Percentiles rank a stretch among this genome's conserved stretches.
phyloP scores from a whole-genome alignment of 495 filamentous ascomycete species.

The Barbatosphaeria neglecta region DNA sequence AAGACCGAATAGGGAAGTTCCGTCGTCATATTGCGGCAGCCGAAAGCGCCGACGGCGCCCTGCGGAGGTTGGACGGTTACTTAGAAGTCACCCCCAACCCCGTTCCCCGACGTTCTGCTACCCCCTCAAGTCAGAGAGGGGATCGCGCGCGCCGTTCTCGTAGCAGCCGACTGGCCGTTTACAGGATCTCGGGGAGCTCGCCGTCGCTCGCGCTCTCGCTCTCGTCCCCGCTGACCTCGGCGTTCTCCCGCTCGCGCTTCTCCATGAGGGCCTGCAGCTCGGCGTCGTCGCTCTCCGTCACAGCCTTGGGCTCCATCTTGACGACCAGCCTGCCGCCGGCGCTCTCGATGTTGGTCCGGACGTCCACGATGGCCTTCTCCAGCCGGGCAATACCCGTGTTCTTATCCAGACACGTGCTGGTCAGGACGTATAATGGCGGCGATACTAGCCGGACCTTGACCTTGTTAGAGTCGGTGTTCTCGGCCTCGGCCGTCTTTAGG shows the following conservation, averaged over 20 bases:
- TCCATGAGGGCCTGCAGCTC: conserved; percentile 97
- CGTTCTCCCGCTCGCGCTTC: conserved; percentile 96
- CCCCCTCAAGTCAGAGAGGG: too few species aligned
- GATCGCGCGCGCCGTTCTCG: too few species aligned
- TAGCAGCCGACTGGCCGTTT: conserved; percentile 1
- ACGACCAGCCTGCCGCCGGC: conserved; percentile 69
- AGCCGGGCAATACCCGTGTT: conserved; percentile 66
- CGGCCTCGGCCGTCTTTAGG: conserved; percentile 73
- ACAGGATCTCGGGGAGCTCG: conserved; percentile 40
- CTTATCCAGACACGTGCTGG: conserved; percentile 92
- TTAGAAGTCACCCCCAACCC: too few species aligned
- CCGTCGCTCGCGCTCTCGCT: conserved; percentile 88
- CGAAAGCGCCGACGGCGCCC: background rate
- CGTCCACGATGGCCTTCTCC: conserved; percentile 78
- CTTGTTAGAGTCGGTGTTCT: conserved; percentile 77
- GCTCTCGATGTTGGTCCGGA: conserved; percentile 60
- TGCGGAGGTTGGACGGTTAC: too few species aligned
- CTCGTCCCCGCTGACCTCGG: conserved; percentile 92
- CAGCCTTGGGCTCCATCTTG: conserved; percentile 97
- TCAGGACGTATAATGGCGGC: conserved; percentile 86
- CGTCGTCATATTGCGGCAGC: too few species aligned
- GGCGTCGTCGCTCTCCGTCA: conserved; percentile 95
- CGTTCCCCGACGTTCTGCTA: too few species aligned
- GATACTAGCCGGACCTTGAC: conserved; percentile 96
- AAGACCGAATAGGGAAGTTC: background rate